These are phyloP conservation scores for Coemansia sp. DNA, from an alignment of 192 early-diverging fungal species.

Conservation along the genomic window DNA sequence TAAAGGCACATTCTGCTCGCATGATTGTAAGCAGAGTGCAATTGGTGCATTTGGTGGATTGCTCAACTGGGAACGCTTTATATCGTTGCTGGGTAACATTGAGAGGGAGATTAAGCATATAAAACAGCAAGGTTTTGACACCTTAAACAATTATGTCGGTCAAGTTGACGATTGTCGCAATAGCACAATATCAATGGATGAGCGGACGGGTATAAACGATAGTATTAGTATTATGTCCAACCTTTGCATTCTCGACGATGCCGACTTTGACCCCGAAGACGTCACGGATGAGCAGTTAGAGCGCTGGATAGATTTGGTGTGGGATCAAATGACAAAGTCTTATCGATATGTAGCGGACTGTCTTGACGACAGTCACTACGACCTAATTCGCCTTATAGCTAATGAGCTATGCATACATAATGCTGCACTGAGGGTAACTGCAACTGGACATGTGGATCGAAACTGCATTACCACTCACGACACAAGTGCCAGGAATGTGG, in stretches of 20 bases:
- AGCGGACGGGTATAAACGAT: neutral
- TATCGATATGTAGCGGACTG: slow-evolving; percentile 2
- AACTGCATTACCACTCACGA: slow-evolving; percentile 1
- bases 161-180: neutral
- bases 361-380: slow-evolving; percentile 25
- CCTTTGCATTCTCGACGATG: neutral
- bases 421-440: neutral
- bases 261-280: slow-evolving; percentile 35
- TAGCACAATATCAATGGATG: neutral
- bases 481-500: slow-evolving; percentile 5
- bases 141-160: neutral
- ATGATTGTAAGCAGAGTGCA: slow-evolving; percentile 18
- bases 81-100: slow-evolving; percentile 17
- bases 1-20: slow-evolving; percentile 43
- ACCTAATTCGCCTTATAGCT: slow-evolving; percentile 28
- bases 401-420: slow-evolving; percentile 22
- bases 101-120: slow-evolving; percentile 14
- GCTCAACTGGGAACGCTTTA: slow-evolving; percentile 20
- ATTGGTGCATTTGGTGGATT: slow-evolving; percentile 28
- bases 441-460: neutral
- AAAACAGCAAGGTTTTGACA: neutral
- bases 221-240: neutral
- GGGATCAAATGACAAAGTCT: slow-evolving; percentile 19
- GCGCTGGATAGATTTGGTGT: slow-evolving; percentile 30
- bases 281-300: slow-evolving; percentile 28